Conservation (phyloP, 768 basidiomycete genomes). For the Tricholoma terreum region DNA sequence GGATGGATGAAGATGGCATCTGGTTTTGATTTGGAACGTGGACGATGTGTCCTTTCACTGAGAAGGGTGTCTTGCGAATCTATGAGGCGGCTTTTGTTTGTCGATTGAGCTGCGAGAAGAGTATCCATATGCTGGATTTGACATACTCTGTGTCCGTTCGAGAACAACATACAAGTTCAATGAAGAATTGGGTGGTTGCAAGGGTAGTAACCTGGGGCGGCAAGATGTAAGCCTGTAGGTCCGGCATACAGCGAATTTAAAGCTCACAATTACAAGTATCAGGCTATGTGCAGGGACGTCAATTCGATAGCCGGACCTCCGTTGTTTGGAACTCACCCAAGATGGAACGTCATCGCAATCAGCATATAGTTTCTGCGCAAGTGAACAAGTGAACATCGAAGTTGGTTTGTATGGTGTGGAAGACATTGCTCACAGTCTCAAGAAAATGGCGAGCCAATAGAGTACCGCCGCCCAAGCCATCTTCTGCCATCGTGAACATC, state of each 20-base stretch:
- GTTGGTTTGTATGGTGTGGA: neutral
- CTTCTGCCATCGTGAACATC: slow-evolving; percentile 39
- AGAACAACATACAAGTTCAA: slow-evolving; percentile 14
- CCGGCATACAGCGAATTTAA: neutral
- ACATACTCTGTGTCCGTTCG: neutral
- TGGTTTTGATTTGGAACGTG: slow-evolving; percentile 54
- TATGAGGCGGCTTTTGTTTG: neutral
- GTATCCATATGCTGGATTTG: neutral
- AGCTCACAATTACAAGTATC: slow-evolving; percentile 47
- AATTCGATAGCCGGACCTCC: neutral
- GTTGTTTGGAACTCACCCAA: slow-evolving; percentile 47
- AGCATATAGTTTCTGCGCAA: slow-evolving; percentile 66
- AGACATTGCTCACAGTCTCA: slow-evolving; percentile 53
- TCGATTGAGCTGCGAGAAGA: neutral
- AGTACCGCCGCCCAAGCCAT: slow-evolving; percentile 53
- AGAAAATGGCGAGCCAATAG: slow-evolving; percentile 55
- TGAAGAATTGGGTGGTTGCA: slow-evolving; percentile 54
- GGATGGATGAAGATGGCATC: slow-evolving; percentile 64
- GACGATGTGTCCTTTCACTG: slow-evolving; percentile 25
- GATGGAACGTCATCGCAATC: slow-evolving; percentile 65
- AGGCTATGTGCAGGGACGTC: slow-evolving; percentile 30
- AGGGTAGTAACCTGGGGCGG: slow-evolving; percentile 58
- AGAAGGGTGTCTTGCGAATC: slow-evolving; percentile 14
- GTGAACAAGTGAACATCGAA: neutral
- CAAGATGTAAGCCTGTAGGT: neutral